Evolutionary conservation across 2,329 filamentous ascomycete species (phyloP).

Genomic region (Cordyceps tenuipes): DNA sequence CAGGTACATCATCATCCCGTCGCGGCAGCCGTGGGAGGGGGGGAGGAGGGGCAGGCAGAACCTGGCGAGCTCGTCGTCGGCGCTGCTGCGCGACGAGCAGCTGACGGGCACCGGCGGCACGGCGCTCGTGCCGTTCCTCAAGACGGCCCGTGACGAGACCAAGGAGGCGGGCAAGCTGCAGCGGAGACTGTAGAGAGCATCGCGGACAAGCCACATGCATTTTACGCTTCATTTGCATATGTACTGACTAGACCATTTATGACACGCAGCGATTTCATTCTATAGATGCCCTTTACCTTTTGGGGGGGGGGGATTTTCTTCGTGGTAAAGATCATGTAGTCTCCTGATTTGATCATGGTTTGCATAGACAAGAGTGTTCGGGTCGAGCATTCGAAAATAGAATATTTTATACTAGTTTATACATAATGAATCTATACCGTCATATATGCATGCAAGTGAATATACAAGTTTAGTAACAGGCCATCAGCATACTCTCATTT

Average conservation of each 20-base stretch:
- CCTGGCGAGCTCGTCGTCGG: slow-evolving; percentile 36
- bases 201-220: neutral
- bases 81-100: slow-evolving; percentile 29
- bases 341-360: too few species aligned
- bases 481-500: neutral
- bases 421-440: neutral
- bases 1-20: slow-evolving; percentile 80
- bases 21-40: slow-evolving; percentile 33
- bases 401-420: neutral
- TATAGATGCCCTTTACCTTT: neutral
- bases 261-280: slow-evolving; percentile 1
- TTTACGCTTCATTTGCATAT: neutral
- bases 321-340: too few species aligned
- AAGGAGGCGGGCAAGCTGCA: slow-evolving; percentile 26
- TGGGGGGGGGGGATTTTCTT: too few species aligned
- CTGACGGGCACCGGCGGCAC: slow-evolving; percentile 84
- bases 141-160: slow-evolving; percentile 83
- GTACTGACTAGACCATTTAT: neutral
- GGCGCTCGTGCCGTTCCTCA: slow-evolving; percentile 78
- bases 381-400: too few species aligned
- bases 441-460: neutral
- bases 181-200: slow-evolving; percentile 12
- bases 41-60: slow-evolving; percentile 28
- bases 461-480: neutral
- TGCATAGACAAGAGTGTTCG: too few species aligned